Base-by-base conservation (phyloP, 768 basidiomycete species). In the Pleurotus salmoneostramineus region DNA sequence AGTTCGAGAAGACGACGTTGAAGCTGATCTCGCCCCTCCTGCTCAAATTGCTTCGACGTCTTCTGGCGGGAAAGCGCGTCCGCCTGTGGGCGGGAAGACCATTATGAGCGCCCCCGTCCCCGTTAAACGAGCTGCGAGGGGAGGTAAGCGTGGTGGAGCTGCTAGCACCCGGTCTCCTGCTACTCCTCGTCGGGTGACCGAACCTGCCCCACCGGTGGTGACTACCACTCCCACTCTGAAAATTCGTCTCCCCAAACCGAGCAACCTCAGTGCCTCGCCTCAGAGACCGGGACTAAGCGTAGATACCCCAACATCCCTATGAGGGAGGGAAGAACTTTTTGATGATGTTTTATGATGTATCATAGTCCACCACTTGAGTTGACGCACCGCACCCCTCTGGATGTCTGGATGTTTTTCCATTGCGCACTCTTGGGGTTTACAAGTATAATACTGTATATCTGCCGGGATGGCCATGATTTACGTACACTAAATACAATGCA, bases 171-270 rank as follows among this genome's bases (percentile, higher is more conserved):
- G 21, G 1, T 27, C 21, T 55, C 58, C 58, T 47, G 21, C 63
- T 47, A 66, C 71, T 33, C 62, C 70, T 50, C 65, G 68, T 44
- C 70, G 75, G 11, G 62, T 70, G 34, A 74, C 61, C 11, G 51
- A 57, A 15, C 40, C 60, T 27, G 50, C 59, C 27, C 60, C 56
- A 27, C 21, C 21, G 21, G 21, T 27, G 2, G 21, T 27, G 11
- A 60, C 63, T 14, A 32, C 61, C 4, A 65, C 78, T 0, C 78
- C 81, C n/a, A 77, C 79, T 21, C 77, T 83, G 54, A 82, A 82
- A 64, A 83, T 83, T 51, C 78, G 82, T 40, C 75, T 83, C 52
- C 81, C 81, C 14, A 75, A 75, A n/a, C 68, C 80, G 56, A 78
- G 72, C 59, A 74, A 68, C 48, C 50, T 58, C 56, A 56, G 60